phyloP scores from a whole-genome alignment of 208 protist species.

The Acanthamoeba healyi region DNA sequence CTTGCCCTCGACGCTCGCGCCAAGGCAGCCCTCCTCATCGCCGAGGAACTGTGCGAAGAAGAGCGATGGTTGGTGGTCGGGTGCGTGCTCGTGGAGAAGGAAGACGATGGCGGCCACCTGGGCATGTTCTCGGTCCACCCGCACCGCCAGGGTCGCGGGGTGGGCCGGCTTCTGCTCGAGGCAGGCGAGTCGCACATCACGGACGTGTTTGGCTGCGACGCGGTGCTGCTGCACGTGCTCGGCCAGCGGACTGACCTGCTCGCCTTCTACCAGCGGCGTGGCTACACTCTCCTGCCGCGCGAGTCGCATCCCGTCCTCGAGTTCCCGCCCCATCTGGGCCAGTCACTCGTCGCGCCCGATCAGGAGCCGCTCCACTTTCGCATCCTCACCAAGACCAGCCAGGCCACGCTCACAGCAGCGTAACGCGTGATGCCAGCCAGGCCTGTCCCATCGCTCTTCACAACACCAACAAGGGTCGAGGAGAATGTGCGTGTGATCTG shows the following conservation, averaged over 20 bases:
- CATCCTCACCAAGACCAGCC: constrained; percentile 17
- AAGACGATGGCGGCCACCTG: constrained; percentile 16
- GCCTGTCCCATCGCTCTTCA: too few species aligned
- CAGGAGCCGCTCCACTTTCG: constrained; percentile 25
- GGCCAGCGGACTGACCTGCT: constrained; percentile 6
- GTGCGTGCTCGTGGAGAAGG: constrained; percentile 42
- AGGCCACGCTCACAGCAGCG: too few species aligned
- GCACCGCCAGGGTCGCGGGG: neutral
- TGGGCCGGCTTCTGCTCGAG: neutral
- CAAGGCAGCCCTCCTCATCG: neutral
- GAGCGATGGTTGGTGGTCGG: neutral
- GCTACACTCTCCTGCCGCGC: neutral
- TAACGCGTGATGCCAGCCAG: too few species aligned
- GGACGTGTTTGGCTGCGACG: neutral
- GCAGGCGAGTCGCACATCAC: neutral
- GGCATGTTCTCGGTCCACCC: constrained; percentile 35
- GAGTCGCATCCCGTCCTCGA: neutral
- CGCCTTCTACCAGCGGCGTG: constrained; percentile 25
- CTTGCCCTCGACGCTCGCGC: neutral
- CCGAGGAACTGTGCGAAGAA: neutral
- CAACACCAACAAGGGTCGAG: too few species aligned
- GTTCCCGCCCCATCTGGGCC: constrained; percentile 12
- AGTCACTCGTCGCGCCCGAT: neutral
- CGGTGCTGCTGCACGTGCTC: constrained; percentile 12
- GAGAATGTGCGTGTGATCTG: too few species aligned